These are phyloP conservation scores for Odontarrhena argentea DNA, from an alignment of 345 rosid species.

Conservation along the genomic window DNA sequence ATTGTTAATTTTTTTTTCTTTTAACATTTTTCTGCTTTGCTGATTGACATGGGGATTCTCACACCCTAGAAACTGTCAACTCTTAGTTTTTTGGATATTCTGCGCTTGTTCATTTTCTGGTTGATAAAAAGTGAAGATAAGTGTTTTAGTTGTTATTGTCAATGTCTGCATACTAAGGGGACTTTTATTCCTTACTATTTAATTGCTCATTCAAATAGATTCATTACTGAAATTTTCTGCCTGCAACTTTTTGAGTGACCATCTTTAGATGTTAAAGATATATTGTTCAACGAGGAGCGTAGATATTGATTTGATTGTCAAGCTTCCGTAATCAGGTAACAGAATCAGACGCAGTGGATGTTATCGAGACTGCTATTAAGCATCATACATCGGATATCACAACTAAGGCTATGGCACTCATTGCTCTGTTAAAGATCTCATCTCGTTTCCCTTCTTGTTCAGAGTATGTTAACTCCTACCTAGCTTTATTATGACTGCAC, in stretches of 20 bases:
- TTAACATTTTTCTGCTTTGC: slow-evolving; percentile 4
- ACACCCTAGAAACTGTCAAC: slow-evolving; percentile 15
- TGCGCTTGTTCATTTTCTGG: slow-evolving; percentile 11
- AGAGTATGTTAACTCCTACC: slow-evolving; percentile 57
- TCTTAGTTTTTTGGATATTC: slow-evolving; percentile 15
- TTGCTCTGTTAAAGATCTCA: slow-evolving; percentile 87
- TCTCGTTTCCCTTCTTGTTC: slow-evolving; percentile 95
- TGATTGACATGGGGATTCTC: slow-evolving; percentile 17
- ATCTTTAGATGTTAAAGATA: slow-evolving; percentile 13
- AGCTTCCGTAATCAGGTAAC: slow-evolving; percentile 66
- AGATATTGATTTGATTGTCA: slow-evolving; percentile 32
- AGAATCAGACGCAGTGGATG: slow-evolving; percentile 92
- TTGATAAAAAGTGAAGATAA: slow-evolving; percentile 21
- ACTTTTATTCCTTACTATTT: background rate
- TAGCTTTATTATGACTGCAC: slow-evolving; percentile 24
- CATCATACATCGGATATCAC: slow-evolving; percentile 72
- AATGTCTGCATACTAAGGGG: background rate
- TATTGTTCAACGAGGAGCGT: slow-evolving; percentile 13
- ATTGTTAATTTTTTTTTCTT: background rate
- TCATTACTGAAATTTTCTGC: slow-evolving; percentile 18
- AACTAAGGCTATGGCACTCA: slow-evolving; percentile 86
- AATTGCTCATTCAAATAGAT: slow-evolving; percentile 21
- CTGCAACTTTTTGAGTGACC: slow-evolving; percentile 7
- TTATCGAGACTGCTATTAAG: slow-evolving; percentile 63
- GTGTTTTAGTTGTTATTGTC: slow-evolving; percentile 16